phyloP scores from a whole-genome alignment of 805 yeast genomes.

The Yueomyces sp. region DNA sequence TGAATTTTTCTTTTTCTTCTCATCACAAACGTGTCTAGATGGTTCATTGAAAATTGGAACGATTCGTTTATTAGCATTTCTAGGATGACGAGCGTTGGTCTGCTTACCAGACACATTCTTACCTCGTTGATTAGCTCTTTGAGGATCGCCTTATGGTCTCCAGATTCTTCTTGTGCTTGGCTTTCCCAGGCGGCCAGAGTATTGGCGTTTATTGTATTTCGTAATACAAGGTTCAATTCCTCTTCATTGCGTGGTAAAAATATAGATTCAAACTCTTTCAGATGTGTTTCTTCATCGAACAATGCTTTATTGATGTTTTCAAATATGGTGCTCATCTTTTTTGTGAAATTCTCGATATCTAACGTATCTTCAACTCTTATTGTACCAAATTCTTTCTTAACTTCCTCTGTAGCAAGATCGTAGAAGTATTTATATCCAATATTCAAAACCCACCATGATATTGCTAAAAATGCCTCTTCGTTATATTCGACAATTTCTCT shows the following conservation, averaged over 20 bases:
- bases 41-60: neutral
- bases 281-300: slow-evolving; percentile 7
- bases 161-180: no score
- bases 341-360: slow-evolving; percentile 45
- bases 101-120: no score
- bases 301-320: slow-evolving; percentile 20
- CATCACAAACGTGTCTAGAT: no score
- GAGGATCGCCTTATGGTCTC: neutral
- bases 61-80: neutral
- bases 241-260: slow-evolving; percentile 37
- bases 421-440: slow-evolving; percentile 63
- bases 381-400: slow-evolving; percentile 48
- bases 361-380: slow-evolving; percentile 55
- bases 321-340: slow-evolving; percentile 26
- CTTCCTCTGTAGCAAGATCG: slow-evolving; percentile 39
- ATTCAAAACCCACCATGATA: slow-evolving; percentile 90
- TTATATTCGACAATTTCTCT: slow-evolving; percentile 29
- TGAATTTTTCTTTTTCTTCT: no score
- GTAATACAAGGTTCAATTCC: slow-evolving; percentile 38
- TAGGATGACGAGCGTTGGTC: neutral
- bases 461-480: slow-evolving; percentile 72
- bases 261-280: slow-evolving; percentile 7
- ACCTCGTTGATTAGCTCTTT: neutral
- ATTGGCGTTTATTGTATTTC: slow-evolving; percentile 36
- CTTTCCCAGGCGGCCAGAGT: slow-evolving; percentile 13